These are phyloP conservation scores for Pseudocercospora crystallina DNA, from an alignment of 2,329 filamentous ascomycete genomes.

Conservation along the genomic window DNA sequence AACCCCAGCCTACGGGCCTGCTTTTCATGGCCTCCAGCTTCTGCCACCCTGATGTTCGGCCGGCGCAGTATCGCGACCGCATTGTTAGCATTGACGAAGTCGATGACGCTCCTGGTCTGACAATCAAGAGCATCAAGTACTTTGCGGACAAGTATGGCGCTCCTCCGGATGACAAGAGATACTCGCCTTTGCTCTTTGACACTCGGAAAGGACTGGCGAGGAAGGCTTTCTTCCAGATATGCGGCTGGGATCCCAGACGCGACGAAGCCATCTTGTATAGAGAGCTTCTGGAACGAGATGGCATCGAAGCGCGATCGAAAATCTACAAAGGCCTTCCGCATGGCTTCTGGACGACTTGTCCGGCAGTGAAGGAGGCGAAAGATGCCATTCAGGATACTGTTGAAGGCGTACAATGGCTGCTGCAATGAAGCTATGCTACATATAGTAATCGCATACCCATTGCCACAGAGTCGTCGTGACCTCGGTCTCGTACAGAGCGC, in stretches of 20 bases:
- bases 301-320: constrained; percentile 1
- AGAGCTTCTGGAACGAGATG: constrained; percentile 3
- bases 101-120: constrained; percentile 9
- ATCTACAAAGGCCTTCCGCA: constrained; percentile 8
- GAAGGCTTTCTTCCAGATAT: constrained; percentile 10
- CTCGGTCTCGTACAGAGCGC: too few relatives aligned
- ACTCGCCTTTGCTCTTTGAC: neutral
- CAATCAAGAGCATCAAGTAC: constrained; percentile 7
- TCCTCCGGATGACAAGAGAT: constrained; percentile 2
- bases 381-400: constrained; percentile 2
- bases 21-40: constrained; percentile 12
- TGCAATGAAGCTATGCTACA: neutral
- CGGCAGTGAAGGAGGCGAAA: constrained; percentile 1
- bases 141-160: constrained; percentile 7
- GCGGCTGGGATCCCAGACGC: constrained; percentile 7
- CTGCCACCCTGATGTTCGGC: constrained; percentile 10
- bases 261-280: constrained; percentile 6
- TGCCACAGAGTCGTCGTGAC: too few relatives aligned
- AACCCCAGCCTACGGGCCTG: constrained; percentile 6
- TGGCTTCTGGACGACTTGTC: constrained; percentile 7
- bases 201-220: constrained; percentile 2
- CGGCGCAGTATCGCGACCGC: neutral
- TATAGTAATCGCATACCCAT: too few relatives aligned
- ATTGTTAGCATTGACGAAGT: constrained; percentile 9
- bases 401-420: constrained; percentile 9